Evolutionary conservation across 2,329 filamentous ascomycete genomes (phyloP).

Genomic region (Herpotrichia juniperi): DNA sequence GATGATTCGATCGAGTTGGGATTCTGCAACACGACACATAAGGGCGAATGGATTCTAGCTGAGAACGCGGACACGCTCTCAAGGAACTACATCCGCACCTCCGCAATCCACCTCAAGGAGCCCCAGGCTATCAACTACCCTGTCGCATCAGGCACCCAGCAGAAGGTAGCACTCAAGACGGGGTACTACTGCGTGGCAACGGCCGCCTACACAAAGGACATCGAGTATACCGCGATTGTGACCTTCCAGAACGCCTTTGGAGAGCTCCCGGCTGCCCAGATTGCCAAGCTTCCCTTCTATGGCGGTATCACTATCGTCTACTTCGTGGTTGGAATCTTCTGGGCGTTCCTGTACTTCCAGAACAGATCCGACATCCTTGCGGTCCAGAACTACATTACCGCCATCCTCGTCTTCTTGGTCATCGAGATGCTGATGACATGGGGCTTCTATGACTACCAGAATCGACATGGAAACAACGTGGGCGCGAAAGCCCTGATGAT

Average conservation of each 20-base stretch:
- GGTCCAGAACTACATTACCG: slow-evolving; percentile 98
- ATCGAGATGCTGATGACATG: slow-evolving; percentile 98
- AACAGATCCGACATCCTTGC: slow-evolving; percentile 92
- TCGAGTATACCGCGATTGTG: slow-evolving; percentile 78
- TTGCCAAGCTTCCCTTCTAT: slow-evolving; percentile 96
- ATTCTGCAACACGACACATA: slow-evolving; percentile 76
- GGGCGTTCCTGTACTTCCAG: slow-evolving; percentile 95
- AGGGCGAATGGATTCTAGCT: slow-evolving; percentile 83
- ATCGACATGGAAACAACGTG: slow-evolving; percentile 82
- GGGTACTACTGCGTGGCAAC: slow-evolving; percentile 96
- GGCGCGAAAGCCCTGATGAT: slow-evolving; percentile 87
- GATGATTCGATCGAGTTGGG: slow-evolving; percentile 69
- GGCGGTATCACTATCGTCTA: slow-evolving; percentile 94
- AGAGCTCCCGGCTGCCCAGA: slow-evolving; percentile 92
- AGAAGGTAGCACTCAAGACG: slow-evolving; percentile 64
- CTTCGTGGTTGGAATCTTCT: slow-evolving; percentile 83
- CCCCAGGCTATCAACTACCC: slow-evolving; percentile 78
- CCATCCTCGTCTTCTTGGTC: slow-evolving; percentile 91
- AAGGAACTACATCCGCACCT: slow-evolving; percentile 74
- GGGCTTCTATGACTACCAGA: slow-evolving; percentile 98
- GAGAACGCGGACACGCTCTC: slow-evolving; percentile 76
- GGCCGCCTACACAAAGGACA: slow-evolving; percentile 68
- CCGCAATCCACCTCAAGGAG: slow-evolving; percentile 81
- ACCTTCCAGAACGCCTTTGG: slow-evolving; percentile 97
- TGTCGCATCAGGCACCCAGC: slow-evolving; percentile 58